A percentile compares a stretch with the other conserved stretches of the same genome.
These are phyloP conservation scores for Erodium texanum DNA, from an alignment of 441 rosid species.

Conservation along the genomic window DNA sequence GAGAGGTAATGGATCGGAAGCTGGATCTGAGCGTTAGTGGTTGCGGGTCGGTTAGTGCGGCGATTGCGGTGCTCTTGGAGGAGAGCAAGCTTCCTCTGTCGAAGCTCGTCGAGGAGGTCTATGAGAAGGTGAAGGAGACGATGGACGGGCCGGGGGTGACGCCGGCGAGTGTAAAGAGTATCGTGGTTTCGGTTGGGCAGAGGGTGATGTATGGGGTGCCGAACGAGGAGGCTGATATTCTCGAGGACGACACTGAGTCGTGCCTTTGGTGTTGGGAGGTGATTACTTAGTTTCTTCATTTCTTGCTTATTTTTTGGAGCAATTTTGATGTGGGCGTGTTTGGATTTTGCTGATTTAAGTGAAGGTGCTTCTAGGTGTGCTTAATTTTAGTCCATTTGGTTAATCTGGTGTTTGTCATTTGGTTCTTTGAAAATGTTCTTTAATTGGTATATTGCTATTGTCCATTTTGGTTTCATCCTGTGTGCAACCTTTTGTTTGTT, in stretches of 20 bases:
- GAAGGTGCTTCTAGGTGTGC: not conserved
- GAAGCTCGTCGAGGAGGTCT: slow-evolving; percentile 45
- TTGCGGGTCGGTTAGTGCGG: slow-evolving; percentile 30
- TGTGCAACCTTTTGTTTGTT: no score
- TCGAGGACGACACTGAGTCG: slow-evolving; percentile 52
- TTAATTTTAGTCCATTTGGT: not conserved
- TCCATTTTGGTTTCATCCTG: no score
- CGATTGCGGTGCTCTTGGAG: slow-evolving; percentile 60
- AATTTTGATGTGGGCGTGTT: not conserved
- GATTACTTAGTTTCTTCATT: not conserved
- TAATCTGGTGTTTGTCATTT: no score
- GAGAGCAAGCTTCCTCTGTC: slow-evolving; percentile 57
- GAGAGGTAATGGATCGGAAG: slow-evolving; percentile 30
- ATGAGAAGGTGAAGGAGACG: slow-evolving; percentile 29
- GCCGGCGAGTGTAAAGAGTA: slow-evolving; percentile 44
- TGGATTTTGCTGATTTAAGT: not conserved
- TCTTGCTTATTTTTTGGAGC: not conserved
- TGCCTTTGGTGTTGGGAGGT: slow-evolving; percentile 99
- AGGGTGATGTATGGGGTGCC: slow-evolving; percentile 63
- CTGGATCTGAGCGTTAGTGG: slow-evolving; percentile 19
- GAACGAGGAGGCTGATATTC: slow-evolving; percentile 58
- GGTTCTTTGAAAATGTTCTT: no score
- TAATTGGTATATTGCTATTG: no score
- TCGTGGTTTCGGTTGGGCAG: slow-evolving; percentile 57
- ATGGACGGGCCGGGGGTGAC: slow-evolving; percentile 21